These are phyloP conservation scores for Penicillium longicatenatum DNA, from an alignment of 495 filamentous ascomycete genomes.

Conservation along the genomic window DNA sequence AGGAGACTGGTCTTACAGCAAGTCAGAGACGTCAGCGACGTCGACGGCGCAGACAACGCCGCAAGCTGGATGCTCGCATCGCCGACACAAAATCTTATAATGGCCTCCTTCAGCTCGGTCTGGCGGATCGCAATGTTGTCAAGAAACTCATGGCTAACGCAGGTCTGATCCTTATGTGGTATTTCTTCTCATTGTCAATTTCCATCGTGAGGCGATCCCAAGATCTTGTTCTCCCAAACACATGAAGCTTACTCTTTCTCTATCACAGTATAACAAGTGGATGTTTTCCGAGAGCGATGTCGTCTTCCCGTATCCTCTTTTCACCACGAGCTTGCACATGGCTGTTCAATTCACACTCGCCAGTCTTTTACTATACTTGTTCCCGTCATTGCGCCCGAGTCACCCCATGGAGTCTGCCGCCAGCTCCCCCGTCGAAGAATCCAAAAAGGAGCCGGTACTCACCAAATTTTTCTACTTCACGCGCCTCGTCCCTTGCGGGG, in stretches of 20 bases:
- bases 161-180: constrained; percentile 84
- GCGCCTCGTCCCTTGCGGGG: constrained; percentile 88
- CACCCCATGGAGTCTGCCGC: constrained; percentile 46
- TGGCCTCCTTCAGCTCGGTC: constrained; percentile 31
- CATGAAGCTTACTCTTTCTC: background rate
- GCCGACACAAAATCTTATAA: constrained; percentile 50
- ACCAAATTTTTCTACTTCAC: constrained; percentile 89
- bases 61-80: constrained; percentile 73
- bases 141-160: constrained; percentile 70
- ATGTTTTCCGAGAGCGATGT: constrained; percentile 90
- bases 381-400: constrained; percentile 81
- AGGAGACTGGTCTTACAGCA: constrained; percentile 82
- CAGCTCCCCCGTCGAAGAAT: constrained; percentile 48
- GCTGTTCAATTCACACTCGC: constrained; percentile 89
- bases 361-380: constrained; percentile 73
- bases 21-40: constrained; percentile 67
- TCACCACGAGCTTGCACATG: constrained; percentile 96
- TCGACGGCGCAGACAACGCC: constrained; percentile 65
- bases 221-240: background rate
- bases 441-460: constrained; percentile 68
- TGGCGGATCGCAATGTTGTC: constrained; percentile 67
- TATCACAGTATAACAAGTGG: constrained; percentile 94
- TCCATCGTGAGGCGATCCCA: constrained; percentile 71
- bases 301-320: constrained; percentile 92
- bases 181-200: constrained; percentile 90